Base-by-base conservation (phyloP, 371 early-diverging fungal species). In the Apophysomyces elegans region DNA sequence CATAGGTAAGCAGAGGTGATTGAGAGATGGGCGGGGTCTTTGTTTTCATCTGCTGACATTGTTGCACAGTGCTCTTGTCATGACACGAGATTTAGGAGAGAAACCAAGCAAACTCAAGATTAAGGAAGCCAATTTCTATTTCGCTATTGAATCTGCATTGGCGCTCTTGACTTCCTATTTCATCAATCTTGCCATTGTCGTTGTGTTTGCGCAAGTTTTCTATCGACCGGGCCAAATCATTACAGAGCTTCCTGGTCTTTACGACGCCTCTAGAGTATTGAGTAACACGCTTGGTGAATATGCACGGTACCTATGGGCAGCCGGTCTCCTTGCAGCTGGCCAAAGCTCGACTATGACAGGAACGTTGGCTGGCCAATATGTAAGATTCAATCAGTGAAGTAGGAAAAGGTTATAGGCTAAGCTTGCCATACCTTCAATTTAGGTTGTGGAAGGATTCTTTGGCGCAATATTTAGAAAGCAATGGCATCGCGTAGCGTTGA, bases 281-380 rank as follows among this genome's bases (percentile, higher is more conserved):
- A 73, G 77, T 14, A 66, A 74, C 1, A 81, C 85, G 14, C 71
- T 92, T 8, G 91, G 91, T 2, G 61, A 67, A 39, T 76, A 73
- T 13, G 88, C 88, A 4, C 83, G 83, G 37, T 88, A 86, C 64
- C 72, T 90, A 26, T 92, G 87, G 79, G 91, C 91, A 1, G 67
- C 88, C 2, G 92, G 89, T 6, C 70, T 92, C 61, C 71, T 92
- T 16, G 88, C 89, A 0, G 88, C 90, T 9, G 92, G 92, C 5
- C 92, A 92, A 70, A 86, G 86, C 47, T 86, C 88, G 1, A 90
- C 91, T 6, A 89, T 91, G 85, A 87, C 92, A 8, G 91, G 91
- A 13, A 92, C 91, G 7, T 63, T 92, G 39, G 89, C 90, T 2
- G 91, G 92, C 7, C 91, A 91, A 76, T 88, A 86, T 70, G 91